Percentiles rank a stretch among this genome's conserved stretches.
Evolutionary conservation across 306 rosid genomes (phyloP).

Genomic region (Dalbergia oliveri): DNA sequence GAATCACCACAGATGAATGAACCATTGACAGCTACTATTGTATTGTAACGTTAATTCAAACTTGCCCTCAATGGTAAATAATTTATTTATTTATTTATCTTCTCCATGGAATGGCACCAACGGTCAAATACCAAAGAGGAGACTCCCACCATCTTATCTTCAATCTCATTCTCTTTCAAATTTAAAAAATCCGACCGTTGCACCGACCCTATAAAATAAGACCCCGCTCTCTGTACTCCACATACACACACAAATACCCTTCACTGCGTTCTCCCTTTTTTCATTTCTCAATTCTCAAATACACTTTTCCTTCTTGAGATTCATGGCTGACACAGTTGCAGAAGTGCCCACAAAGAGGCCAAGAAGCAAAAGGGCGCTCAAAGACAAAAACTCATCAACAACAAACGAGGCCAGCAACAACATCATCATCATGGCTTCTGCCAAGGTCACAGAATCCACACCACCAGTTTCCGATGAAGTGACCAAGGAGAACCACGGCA

Average conservation of each 20-base stretch:
- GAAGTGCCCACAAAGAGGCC: constrained; percentile 59
- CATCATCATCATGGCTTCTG: constrained; percentile 23
- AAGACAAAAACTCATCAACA: constrained; percentile 67
- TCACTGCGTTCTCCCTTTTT: neutral
- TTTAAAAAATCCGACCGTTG: constrained; percentile 76
- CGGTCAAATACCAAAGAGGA: constrained; percentile 47
- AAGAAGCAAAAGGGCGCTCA: constrained; percentile 68
- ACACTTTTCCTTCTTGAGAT: neutral
- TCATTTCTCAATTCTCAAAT: constrained; percentile 3
- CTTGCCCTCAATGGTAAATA: constrained; percentile 8
- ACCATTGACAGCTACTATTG: too few relatives aligned
- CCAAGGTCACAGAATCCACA: constrained; percentile 45
- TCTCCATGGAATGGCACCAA: constrained; percentile 5
- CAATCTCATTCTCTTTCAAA: constrained; percentile 46
- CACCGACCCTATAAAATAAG: constrained; percentile 39
- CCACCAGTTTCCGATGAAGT: constrained; percentile 36
- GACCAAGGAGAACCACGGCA: constrained; percentile 54
- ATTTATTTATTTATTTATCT: neutral
- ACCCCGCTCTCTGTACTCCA: neutral
- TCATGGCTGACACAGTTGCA: constrained; percentile 67
- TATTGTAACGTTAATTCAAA: too few relatives aligned
- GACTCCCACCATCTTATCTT: neutral
- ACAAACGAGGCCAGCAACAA: constrained; percentile 45
- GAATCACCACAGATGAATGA: too few relatives aligned
- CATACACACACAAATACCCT: neutral